Evolutionary conservation across 2,329 filamentous ascomycete species (phyloP).

Genomic region (Fusarium sp.): DNA sequence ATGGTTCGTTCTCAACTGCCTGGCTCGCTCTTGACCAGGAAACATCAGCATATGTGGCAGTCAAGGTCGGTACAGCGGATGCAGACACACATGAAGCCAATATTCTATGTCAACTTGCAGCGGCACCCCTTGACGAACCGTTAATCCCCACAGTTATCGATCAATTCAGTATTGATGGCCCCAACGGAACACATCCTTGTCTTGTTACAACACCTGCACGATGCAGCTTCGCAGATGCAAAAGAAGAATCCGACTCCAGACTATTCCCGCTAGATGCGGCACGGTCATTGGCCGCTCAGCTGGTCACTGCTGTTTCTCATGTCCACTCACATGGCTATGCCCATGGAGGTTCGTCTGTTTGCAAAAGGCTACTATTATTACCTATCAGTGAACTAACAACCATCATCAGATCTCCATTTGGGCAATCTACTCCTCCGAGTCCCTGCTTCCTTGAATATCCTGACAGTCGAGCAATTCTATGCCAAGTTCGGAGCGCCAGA

Average conservation of each 20-base stretch:
- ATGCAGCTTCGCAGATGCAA: conserved; percentile 45
- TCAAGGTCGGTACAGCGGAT: conserved; percentile 52
- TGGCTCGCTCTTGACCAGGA: conserved; percentile 52
- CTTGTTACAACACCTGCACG: conserved; percentile 45
- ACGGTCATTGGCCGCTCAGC: conserved; percentile 48
- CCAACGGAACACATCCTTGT: conserved; percentile 50
- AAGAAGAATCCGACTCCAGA: conserved; percentile 24
- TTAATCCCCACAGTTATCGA: conserved; percentile 43
- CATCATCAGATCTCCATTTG: conserved; percentile 48
- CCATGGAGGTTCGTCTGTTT: conserved; percentile 47
- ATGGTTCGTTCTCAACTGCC: conserved; percentile 50
- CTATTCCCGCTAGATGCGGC: conserved; percentile 48
- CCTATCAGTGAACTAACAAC: neutral
- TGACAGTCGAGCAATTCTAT: conserved; percentile 48
- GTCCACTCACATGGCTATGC: conserved; percentile 49
- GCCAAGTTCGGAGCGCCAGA: conserved; percentile 40
- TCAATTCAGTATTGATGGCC: conserved; percentile 43
- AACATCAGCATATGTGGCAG: conserved; percentile 47
- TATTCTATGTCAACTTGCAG: conserved; percentile 39
- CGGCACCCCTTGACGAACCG: neutral
- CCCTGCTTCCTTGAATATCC: conserved; percentile 36
- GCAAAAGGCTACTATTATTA: too few relatives aligned
- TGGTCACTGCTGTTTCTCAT: conserved; percentile 49
- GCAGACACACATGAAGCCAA: conserved; percentile 37
- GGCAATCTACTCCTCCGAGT: conserved; percentile 53